Conservation (phyloP, 2,329 filamentous ascomycete species). For the Cadophora luteo-olivacea region DNA sequence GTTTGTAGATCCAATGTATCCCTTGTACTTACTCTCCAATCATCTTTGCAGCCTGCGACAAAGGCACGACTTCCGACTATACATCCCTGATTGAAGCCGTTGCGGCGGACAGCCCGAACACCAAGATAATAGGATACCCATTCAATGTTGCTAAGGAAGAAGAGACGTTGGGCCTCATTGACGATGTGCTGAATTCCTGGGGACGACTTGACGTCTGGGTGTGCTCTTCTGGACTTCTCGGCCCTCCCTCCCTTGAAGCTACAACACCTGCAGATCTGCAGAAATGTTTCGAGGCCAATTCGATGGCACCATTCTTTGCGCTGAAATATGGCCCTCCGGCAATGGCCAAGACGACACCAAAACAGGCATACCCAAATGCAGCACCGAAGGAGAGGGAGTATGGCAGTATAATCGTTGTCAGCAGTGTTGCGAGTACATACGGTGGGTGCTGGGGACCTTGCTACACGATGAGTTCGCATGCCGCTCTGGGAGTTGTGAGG, state of each 20-base stretch:
- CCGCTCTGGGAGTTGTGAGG: slow-evolving; percentile 65
- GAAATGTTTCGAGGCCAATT: slow-evolving; percentile 65
- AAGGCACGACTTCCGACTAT: slow-evolving; percentile 49
- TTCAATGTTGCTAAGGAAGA: slow-evolving; percentile 65
- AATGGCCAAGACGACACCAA: slow-evolving; percentile 64
- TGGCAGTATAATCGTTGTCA: slow-evolving; percentile 67
- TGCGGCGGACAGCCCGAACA: slow-evolving; percentile 56
- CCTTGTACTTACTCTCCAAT: slow-evolving; percentile 27
- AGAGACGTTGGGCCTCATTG: slow-evolving; percentile 64
- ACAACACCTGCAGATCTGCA: slow-evolving; percentile 63
- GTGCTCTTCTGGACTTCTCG: slow-evolving; percentile 62
- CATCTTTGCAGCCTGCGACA: slow-evolving; percentile 53
- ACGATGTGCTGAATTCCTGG: slow-evolving; percentile 67
- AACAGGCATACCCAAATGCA: slow-evolving; percentile 64
- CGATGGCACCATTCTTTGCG: slow-evolving; percentile 68
- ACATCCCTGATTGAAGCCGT: slow-evolving; percentile 50
- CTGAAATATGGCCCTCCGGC: slow-evolving; percentile 69
- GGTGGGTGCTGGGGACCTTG: slow-evolving; percentile 64
- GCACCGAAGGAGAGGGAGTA: slow-evolving; percentile 65
- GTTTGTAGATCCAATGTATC: slow-evolving; percentile 17
- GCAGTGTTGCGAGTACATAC: slow-evolving; percentile 61
- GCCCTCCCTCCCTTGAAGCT: slow-evolving; percentile 60
- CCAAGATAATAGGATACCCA: slow-evolving; percentile 66
- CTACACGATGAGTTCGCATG: slow-evolving; percentile 67
- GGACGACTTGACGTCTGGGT: slow-evolving; percentile 67